Base-by-base conservation (phyloP, 2,329 filamentous ascomycete genomes). In the Phaeosphaeriaceae sp. region DNA sequence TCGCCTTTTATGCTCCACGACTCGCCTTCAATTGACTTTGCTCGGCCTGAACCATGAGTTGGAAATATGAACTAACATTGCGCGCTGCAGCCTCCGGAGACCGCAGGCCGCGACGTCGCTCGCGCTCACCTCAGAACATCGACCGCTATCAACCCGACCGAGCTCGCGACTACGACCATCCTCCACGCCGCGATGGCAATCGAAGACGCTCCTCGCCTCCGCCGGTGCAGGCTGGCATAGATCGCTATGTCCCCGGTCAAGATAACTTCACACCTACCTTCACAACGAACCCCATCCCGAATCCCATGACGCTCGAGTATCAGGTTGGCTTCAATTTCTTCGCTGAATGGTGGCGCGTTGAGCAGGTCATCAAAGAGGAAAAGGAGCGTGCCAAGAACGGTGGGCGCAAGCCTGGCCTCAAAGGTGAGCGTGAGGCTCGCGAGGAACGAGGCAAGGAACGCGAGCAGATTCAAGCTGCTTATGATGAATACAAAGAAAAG, bases 271-370 rank as follows among this genome's bases (percentile, higher is more conserved):
- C 85, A 27, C 81, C 84, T 9, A 77, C 80, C 19, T 78, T 85
- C 15, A 80, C 82, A 1, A 78, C 82, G 19, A 93, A 93, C 65
- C 90, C 90, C 9, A 80, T 94, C 2, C 83, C 86, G 13, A 90
- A 94, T 61, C 91, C 91, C 1, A 83, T 90, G 67, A 86, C 86
- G 60, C 82, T 94, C 10, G 87, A 90, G 2, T 93, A 90, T 62
- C 91, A 94, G 73, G 91, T 93, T 54, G 91, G 91, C 1, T 94
- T 94, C 77, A 93, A 91, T 15, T 94, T 90, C 76, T 94, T 92
- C 69, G 89, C 91, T 19, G 91, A 94, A 76, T 94, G 91, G 91
- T 94, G 91, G 91, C 86, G 91, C 60, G 83, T 89, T 65, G 92
- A 93, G 67, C 90, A 93, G 75, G 88, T 88, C 71, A 90, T 93